Base-by-base conservation (phyloP, 495 filamentous ascomycete species). In the Glonium stellatum region DNA sequence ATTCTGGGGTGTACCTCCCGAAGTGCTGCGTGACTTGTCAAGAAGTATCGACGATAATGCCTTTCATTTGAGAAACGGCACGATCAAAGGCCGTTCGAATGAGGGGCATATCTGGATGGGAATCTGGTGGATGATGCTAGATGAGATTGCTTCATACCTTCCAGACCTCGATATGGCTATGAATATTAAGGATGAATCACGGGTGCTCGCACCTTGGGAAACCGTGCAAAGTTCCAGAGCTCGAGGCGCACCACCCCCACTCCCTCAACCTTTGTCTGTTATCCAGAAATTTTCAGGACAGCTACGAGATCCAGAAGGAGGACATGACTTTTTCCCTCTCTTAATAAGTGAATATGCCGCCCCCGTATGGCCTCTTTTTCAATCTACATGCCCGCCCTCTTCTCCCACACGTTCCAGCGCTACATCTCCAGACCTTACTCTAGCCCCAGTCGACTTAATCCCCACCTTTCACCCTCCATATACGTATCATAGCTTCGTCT, bases 91-190 rank as follows among this genome's bases (percentile, higher is more conserved):
- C 18, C 41, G 57, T 1, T 59, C 63, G 19, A 66, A 66, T 57
- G 46, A 54, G 3, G 58, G 62, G 15, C 27, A 60, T 22, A 25
- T 63, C 48, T 71, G 68, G 68, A 21, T 71, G 58, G 35, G 52
- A 19, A 36, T 65, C n/a, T 71, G 68, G 68, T 1, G 23, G 23
- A 50, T 67, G 23, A 52, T 71, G 60, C 37, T 61, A 5, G 15
- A 22, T 4, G 18, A 27, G 15, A 21, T 65, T 15, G 54, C 21
- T 59, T 15, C 48, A 34, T 11, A 34, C 0, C 25, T 70, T 46
- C 69, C 69, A 52, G 69, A 71, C 55, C 47, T 71, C n/a, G 69
- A 71, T 53, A 31, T 71, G 48, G 22, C 68, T 4, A 66, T 71
- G 48, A 71, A 71, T 52, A 57, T 59, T 2, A 67, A 69, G 68